These are phyloP conservation scores for Graphilbum ipis-grandicollis DNA, from an alignment of 2,329 filamentous ascomycete genomes.

Conservation along the genomic window DNA sequence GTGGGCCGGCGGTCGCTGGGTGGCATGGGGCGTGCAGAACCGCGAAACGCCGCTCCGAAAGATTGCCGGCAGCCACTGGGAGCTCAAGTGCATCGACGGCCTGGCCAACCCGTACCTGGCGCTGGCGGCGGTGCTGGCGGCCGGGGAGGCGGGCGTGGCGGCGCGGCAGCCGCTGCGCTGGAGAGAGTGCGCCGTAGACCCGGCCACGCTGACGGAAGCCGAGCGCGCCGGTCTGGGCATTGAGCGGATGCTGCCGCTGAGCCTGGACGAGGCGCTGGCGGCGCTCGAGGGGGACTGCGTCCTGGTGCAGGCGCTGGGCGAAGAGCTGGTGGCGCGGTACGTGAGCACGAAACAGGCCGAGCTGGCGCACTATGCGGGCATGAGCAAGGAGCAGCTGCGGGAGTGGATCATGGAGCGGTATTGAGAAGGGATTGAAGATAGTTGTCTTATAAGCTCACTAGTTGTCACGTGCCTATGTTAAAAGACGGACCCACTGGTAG, in stretches of 20 bases:
- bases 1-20: conserved; percentile 66
- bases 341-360: conserved; percentile 41
- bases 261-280: conserved; percentile 34
- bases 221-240: conserved; percentile 37
- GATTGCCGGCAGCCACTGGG: conserved; percentile 52
- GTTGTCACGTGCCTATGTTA: no score
- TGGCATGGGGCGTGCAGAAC: conserved; percentile 70
- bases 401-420: conserved; percentile 52
- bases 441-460: no score
- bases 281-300: conserved; percentile 29
- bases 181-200: conserved; percentile 37
- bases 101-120: conserved; percentile 64
- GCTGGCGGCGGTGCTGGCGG: conserved; percentile 40
- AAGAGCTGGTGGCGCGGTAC: conserved; percentile 37
- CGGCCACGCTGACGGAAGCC: conserved; percentile 26
- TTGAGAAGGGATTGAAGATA: conserved; percentile 13
- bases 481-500: no score
- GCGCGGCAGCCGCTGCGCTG: conserved; percentile 24
- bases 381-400: conserved; percentile 29
- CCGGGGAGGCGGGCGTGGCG: conserved; percentile 38
- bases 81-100: conserved; percentile 63
- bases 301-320: conserved; percentile 27
- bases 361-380: conserved; percentile 27
- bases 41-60: conserved; percentile 58
- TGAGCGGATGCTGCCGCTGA: conserved; percentile 31